A percentile compares a stretch with the other conserved stretches of the same genome.
These are phyloP conservation scores for Kazachstania martiniae DNA, from an alignment of 805 yeast genomes.

Conservation along the genomic window DNA sequence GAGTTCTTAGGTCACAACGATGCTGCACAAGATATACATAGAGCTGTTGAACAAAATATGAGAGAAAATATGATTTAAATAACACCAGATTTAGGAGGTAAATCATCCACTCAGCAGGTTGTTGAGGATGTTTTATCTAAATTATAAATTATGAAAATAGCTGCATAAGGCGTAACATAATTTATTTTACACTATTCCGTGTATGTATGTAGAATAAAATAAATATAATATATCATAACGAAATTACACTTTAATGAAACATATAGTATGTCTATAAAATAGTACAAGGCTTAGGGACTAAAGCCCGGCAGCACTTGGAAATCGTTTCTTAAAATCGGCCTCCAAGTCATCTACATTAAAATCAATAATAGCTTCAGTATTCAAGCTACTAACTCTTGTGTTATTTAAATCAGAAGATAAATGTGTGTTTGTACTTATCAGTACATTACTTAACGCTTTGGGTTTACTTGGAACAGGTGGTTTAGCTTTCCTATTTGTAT, in stretches of 20 bases:
- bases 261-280: no score
- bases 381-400: conserved; percentile 3
- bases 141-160: conserved; percentile 6
- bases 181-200: no score
- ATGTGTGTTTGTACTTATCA: no score
- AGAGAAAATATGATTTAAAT: conserved; percentile 57
- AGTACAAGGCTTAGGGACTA: no score
- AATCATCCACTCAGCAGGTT: conserved; percentile 77
- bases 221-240: background rate
- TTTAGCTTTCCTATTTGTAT: conserved; percentile 26
- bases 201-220: background rate
- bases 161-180: background rate
- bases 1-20: conserved; percentile 88
- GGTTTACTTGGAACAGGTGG: conserved; percentile 37
- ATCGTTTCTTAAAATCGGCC: conserved; percentile 43
- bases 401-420: no score
- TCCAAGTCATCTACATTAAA: conserved; percentile 42
- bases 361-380: conserved; percentile 4
- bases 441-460: background rate
- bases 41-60: conserved; percentile 90
- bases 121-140: conserved; percentile 59
- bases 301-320: conserved; percentile 49
- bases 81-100: conserved; percentile 96
- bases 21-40: conserved; percentile 86
- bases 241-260: no score